phyloP scores from a whole-genome alignment of 2,329 filamentous ascomycete genomes.

The Aschersonia sp. region DNA sequence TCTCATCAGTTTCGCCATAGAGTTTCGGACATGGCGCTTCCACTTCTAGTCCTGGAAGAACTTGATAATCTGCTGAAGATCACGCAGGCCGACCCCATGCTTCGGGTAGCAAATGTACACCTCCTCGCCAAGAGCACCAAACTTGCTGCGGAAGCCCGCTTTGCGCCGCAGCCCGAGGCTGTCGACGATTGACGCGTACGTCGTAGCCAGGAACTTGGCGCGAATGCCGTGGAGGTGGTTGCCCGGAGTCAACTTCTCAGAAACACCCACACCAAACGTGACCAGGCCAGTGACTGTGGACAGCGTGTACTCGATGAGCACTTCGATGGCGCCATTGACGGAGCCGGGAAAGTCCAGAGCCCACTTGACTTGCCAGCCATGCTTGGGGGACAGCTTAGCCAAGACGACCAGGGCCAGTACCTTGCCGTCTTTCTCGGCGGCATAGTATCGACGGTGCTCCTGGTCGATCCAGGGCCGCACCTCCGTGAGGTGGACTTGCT shows the following conservation, averaged over 20 bases:
- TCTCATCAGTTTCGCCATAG: too few relatives aligned
- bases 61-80: constrained; percentile 71
- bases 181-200: constrained; percentile 69
- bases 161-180: constrained; percentile 74
- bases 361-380: constrained; percentile 93
- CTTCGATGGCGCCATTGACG: constrained; percentile 78
- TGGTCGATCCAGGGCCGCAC: constrained; percentile 78
- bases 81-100: constrained; percentile 68
- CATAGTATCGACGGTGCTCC: constrained; percentile 74
- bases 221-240: constrained; percentile 70
- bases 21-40: too few relatives aligned
- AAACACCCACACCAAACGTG: constrained; percentile 79
- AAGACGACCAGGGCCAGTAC: constrained; percentile 70
- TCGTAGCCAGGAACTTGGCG: constrained; percentile 67
- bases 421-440: constrained; percentile 59
- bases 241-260: constrained; percentile 58
- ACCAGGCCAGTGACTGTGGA: constrained; percentile 38
- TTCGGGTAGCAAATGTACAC: constrained; percentile 85
- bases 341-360: constrained; percentile 83
- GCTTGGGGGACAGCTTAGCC: constrained; percentile 61
- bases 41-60: constrained; percentile 63
- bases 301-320: constrained; percentile 60
- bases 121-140: constrained; percentile 70
- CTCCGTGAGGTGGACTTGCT: constrained; percentile 79
- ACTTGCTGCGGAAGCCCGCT: constrained; percentile 80